Evolutionary conservation across 805 yeast species (phyloP).

Genomic region (Wickerhamiella occidentalis): DNA sequence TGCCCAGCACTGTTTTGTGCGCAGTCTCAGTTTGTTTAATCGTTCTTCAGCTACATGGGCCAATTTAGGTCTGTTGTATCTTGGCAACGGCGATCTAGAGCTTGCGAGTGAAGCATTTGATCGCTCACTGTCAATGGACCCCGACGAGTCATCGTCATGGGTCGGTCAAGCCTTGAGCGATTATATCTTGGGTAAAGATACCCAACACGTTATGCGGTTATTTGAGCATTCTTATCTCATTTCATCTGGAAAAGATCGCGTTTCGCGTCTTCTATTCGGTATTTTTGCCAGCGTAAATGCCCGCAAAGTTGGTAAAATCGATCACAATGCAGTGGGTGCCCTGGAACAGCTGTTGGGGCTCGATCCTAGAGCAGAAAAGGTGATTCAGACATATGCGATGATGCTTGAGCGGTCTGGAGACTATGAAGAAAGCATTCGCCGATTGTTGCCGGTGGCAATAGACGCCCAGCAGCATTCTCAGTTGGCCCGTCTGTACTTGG

Average conservation of each 20-base stretch:
- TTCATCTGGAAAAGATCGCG: conserved; percentile 59
- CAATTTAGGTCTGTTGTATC: conserved; percentile 65
- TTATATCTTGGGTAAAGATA: conserved; percentile 23
- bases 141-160: conserved; percentile 70
- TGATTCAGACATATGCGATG: conserved; percentile 23
- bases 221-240: conserved; percentile 70
- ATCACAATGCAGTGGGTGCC: conserved; percentile 27
- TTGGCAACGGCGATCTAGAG: conserved; percentile 52
- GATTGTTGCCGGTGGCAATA: neutral
- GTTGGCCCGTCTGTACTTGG: conserved; percentile 59
- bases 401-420: conserved; percentile 57
- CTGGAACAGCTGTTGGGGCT: conserved; percentile 44
- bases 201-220: conserved; percentile 40
- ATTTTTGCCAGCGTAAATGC: conserved; percentile 34
- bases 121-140: conserved; percentile 70
- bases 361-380: conserved; percentile 26
- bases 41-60: conserved; percentile 64
- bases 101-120: conserved; percentile 62
- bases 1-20: conserved; percentile 86
- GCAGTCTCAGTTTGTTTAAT: conserved; percentile 59
- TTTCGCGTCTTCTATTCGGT: conserved; percentile 65
- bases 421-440: conserved; percentile 38
- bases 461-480: conserved; percentile 28
- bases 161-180: conserved; percentile 63
- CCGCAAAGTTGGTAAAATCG: conserved; percentile 5